Evolutionary conservation across 257 asterid genomes (phyloP).

Genomic region (Solanum commersonii): DNA sequence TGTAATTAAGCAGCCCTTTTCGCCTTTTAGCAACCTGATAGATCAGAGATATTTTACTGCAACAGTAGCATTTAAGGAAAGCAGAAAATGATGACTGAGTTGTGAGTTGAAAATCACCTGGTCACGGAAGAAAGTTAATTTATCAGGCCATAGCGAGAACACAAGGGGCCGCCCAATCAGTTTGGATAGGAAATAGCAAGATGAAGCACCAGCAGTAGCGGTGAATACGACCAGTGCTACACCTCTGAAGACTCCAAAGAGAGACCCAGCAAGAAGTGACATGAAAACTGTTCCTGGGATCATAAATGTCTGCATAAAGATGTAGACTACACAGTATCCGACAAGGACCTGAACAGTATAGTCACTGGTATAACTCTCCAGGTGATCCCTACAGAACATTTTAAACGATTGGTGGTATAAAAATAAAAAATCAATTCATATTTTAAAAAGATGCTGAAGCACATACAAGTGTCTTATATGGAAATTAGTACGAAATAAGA

Average conservation of each 20-base stretch:
- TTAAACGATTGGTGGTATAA: background rate
- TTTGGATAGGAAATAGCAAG: conserved; percentile 83
- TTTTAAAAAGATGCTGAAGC: background rate
- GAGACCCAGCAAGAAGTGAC: conserved; percentile 94
- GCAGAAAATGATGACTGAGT: background rate
- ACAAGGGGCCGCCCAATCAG: conserved; percentile 86
- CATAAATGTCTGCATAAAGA: conserved; percentile 98
- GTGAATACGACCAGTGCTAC: conserved; percentile 84
- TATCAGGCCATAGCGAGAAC: conserved; percentile 94
- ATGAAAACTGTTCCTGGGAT: conserved; percentile 93
- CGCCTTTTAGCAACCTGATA: conserved; percentile 74
- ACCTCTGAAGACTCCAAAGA: conserved; percentile 82
- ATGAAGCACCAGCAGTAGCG: conserved; percentile 95
- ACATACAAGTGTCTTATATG: background rate
- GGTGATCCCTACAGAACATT: conserved; percentile 48
- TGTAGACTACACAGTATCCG: conserved; percentile 82
- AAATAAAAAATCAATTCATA: background rate
- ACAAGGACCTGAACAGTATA: conserved; percentile 83
- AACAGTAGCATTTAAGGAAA: background rate
- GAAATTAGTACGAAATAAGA: background rate
- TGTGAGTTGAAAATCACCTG: conserved; percentile 41
- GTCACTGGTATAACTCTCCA: conserved; percentile 92
- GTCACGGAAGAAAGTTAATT: conserved; percentile 65
- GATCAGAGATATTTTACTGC: background rate
- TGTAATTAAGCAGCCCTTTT: conserved; percentile 70